phyloP scores from a whole-genome alignment of 208 protist genomes.

The Naegleria gruberi region DNA sequence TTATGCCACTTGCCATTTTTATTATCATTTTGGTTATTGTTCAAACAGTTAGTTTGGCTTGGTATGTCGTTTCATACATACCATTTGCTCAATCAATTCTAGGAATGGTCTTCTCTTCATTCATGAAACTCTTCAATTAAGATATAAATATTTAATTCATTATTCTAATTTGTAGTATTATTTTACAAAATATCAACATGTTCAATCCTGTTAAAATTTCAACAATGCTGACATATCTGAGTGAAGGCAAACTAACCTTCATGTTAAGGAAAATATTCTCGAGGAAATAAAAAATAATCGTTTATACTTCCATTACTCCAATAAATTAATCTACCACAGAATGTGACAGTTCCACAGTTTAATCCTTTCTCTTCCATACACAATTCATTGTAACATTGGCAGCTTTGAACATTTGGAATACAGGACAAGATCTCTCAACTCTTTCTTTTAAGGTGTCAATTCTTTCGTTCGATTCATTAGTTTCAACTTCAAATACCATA shows the following conservation, averaged over 20 bases:
- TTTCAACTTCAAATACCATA: neutral
- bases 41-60: slow-evolving; percentile 48
- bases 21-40: neutral
- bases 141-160: too few relatives aligned
- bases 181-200: too few relatives aligned
- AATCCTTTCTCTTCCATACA: neutral
- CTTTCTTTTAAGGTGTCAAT: neutral
- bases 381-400: neutral
- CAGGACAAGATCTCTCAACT: slow-evolving; percentile 2
- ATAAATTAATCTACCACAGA: too few relatives aligned
- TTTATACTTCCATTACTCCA: too few relatives aligned
- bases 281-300: too few relatives aligned
- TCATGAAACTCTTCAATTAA: neutral
- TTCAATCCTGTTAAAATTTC: too few relatives aligned
- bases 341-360: neutral
- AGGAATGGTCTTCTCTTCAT: neutral
- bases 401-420: neutral
- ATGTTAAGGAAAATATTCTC: too few relatives aligned
- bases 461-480: neutral
- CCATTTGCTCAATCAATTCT: slow-evolving; percentile 54
- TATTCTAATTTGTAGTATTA: too few relatives aligned
- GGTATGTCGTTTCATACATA: slow-evolving; percentile 76
- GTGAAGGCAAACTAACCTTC: too few relatives aligned
- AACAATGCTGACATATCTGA: too few relatives aligned
- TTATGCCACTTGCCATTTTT: slow-evolving; percentile 49